Evolutionary conservation across 176 grass and related monocot genomes (phyloP).

Genomic region (Oryza meyeriana): DNA sequence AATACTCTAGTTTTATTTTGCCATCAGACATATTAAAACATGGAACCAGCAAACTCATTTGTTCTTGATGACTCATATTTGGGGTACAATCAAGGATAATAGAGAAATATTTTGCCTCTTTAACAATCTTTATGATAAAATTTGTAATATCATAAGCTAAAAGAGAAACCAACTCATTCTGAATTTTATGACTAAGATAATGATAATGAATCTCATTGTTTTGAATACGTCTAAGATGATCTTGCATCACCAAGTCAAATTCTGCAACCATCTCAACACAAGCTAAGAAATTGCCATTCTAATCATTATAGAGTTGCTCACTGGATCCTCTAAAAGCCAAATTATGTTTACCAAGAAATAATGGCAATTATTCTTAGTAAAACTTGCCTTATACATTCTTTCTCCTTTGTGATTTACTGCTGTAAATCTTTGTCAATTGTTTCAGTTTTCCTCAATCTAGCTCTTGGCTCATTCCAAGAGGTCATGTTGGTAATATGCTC

Average conservation of each 20-base stretch:
- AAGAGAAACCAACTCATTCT: background rate
- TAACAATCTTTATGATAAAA: background rate
- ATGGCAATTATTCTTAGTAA: background rate
- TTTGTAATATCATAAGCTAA: background rate
- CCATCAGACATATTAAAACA: too few relatives aligned
- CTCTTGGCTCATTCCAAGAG: background rate
- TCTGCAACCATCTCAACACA: background rate
- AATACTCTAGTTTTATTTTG: too few relatives aligned
- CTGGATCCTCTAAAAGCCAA: background rate
- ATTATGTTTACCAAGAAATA: background rate
- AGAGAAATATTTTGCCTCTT: too few relatives aligned
- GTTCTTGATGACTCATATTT: too few relatives aligned
- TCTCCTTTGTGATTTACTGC: background rate
- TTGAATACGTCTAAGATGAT: background rate
- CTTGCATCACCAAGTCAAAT: background rate
- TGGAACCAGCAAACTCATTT: too few relatives aligned
- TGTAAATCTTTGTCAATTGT: background rate
- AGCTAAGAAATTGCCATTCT: background rate
- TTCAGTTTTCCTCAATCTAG: background rate
- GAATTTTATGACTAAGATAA: background rate
- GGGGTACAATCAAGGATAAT: too few relatives aligned
- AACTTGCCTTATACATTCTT: background rate
- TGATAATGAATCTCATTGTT: background rate
- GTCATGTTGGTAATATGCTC: background rate
- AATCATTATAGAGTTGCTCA: background rate